phyloP scores from a whole-genome alignment of 1,139 yeast species.

The Taphrina sp. region DNA sequence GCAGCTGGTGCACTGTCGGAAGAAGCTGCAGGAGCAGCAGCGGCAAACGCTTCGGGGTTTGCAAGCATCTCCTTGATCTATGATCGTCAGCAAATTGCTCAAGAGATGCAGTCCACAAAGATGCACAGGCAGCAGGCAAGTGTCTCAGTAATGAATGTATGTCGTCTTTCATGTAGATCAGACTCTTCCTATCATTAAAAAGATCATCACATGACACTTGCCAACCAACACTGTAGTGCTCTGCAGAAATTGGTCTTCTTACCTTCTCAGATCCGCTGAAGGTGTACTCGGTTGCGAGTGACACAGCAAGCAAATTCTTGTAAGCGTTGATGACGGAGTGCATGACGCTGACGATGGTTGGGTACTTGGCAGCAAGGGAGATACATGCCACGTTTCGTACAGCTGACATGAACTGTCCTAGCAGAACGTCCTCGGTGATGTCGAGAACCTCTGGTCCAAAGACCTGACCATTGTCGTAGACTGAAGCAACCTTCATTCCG shows the following conservation, averaged over 20 bases:
- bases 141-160: slow-evolving; percentile 27
- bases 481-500: slow-evolving; percentile 95
- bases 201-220: slow-evolving; percentile 21
- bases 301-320: slow-evolving; percentile 97
- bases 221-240: background rate
- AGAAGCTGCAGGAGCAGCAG: slow-evolving; percentile 53
- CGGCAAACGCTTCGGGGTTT: slow-evolving; percentile 99
- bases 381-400: slow-evolving; percentile 90
- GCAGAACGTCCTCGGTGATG: slow-evolving; percentile 96
- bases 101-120: background rate
- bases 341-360: slow-evolving; percentile 99
- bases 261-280: slow-evolving; percentile 96
- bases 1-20: slow-evolving; percentile 51
- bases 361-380: slow-evolving; percentile 98
- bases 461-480: slow-evolving; percentile 97
- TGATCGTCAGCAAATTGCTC: background rate
- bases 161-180: slow-evolving; percentile 22
- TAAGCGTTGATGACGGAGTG: slow-evolving; percentile 98
- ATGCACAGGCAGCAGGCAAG: background rate
- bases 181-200: slow-evolving; percentile 27
- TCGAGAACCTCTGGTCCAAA: slow-evolving; percentile 97
- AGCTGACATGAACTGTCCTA: slow-evolving; percentile 88
- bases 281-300: slow-evolving; percentile 97
- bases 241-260: background rate
- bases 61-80: slow-evolving; percentile 95